Conservation (phyloP, 345 rosid genomes). For the Acer saccharum region DNA sequence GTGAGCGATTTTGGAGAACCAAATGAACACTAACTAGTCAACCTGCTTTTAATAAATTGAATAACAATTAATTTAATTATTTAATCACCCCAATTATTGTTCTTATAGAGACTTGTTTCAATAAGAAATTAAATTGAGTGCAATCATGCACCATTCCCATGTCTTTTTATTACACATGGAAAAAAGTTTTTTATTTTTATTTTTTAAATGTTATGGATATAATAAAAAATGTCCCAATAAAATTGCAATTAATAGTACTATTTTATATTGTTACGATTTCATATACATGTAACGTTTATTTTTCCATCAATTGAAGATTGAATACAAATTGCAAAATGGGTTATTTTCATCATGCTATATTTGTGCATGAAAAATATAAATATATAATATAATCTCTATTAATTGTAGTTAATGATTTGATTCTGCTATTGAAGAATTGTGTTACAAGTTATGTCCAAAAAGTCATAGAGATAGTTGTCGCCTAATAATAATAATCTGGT, state of each 20-base stretch:
- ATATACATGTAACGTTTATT: not conserved
- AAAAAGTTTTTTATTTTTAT: not conserved
- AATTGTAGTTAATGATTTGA: not conserved
- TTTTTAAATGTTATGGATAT: no score
- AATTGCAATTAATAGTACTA: no score
- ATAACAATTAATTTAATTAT: not conserved
- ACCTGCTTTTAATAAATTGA: not conserved
- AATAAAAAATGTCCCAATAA: no score
- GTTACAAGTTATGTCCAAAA: not conserved
- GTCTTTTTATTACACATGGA: not conserved
- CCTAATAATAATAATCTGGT: not conserved
- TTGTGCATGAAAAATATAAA: not conserved
- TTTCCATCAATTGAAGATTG: not conserved
- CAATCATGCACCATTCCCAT: slow-evolving; percentile 6
- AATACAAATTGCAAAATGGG: not conserved
- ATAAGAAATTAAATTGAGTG: not conserved
- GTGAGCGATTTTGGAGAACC: not conserved
- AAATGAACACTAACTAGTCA: not conserved
- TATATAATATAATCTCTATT: not conserved
- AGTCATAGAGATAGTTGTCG: not conserved
- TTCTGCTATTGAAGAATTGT: not conserved
- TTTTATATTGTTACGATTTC: not conserved
- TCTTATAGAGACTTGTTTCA: not conserved
- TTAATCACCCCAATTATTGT: not conserved
- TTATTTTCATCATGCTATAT: not conserved